Evolutionary conservation across 2,329 filamentous ascomycete genomes (phyloP).

Genomic region (Botrytis medusae): DNA sequence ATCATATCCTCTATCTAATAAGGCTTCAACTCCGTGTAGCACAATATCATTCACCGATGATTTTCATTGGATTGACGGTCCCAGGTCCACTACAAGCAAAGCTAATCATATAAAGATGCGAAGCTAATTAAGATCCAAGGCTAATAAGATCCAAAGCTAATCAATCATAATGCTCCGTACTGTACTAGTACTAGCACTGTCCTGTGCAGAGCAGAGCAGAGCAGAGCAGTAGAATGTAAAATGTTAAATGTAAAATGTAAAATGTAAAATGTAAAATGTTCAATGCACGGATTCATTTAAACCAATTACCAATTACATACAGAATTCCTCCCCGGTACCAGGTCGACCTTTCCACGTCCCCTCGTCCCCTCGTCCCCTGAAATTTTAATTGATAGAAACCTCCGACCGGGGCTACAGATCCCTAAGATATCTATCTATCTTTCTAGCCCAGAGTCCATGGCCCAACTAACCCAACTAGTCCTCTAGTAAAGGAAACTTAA

Average conservation of each 20-base stretch:
- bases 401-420: not conserved
- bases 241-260: not conserved
- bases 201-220: too few relatives aligned
- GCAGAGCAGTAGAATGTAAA: not conserved
- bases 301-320: not conserved
- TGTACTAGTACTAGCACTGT: too few relatives aligned
- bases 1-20: not conserved
- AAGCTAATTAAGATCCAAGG: not conserved
- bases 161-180: not conserved
- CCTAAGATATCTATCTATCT: not conserved
- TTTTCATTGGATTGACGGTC: constrained; percentile 1
- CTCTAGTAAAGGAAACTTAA: not conserved
- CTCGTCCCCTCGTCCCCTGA: not conserved
- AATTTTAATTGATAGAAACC: constrained; percentile 3
- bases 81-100: not conserved
- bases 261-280: not conserved
- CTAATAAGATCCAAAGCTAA: not conserved
- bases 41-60: not conserved
- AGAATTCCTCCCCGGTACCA: too few relatives aligned
- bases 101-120: not conserved
- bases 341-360: not conserved
- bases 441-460: too few relatives aligned
- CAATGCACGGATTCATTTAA: not conserved
- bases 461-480: not conserved
- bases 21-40: not conserved